Conservation (phyloP, 208 protist species). For the Acanthamoeba comandoni region DNA sequence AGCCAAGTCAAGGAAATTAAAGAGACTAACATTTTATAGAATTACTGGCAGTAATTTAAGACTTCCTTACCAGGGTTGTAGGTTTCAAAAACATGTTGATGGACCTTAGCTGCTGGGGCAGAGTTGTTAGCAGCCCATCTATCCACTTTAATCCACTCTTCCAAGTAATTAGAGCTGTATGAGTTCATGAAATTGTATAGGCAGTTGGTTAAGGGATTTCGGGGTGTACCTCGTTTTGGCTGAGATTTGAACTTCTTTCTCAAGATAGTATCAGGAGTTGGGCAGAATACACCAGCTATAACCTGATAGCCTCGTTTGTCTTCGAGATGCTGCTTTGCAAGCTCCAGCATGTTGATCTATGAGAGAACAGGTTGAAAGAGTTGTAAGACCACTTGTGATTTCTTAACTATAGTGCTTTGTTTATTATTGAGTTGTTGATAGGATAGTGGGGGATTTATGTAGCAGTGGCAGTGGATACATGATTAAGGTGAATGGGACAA, state of each 20-base stretch:
- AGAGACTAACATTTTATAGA: not conserved
- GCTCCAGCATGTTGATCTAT: conserved; percentile 64
- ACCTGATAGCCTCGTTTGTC: conserved; percentile 60
- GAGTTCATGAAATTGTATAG: no score
- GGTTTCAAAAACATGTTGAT: not conserved
- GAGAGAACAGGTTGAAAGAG: not conserved
- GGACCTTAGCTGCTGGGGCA: conserved; percentile 51
- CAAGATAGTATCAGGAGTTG: conserved; percentile 1
- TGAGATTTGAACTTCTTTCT: conserved; percentile 60
- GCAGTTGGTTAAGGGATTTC: no score
- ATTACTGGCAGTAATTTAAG: not conserved
- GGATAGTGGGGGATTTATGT: no score
- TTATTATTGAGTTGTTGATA: no score
- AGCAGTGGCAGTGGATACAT: not conserved
- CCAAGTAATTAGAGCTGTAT: conserved; percentile 13
- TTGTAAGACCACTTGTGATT: no score
- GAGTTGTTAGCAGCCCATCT: conserved; percentile 39
- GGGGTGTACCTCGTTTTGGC: no score
- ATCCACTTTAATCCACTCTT: conserved; percentile 58
- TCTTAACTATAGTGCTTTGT: no score
- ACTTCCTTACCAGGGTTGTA: conserved; percentile 9
- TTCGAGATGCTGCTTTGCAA: conserved; percentile 57
- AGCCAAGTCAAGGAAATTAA: not conserved
- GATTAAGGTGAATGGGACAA: conserved; percentile 25
- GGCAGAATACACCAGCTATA: not conserved